phyloP scores from a whole-genome alignment of 139 green algal species.

The Chlamydomonas schloesseri region DNA sequence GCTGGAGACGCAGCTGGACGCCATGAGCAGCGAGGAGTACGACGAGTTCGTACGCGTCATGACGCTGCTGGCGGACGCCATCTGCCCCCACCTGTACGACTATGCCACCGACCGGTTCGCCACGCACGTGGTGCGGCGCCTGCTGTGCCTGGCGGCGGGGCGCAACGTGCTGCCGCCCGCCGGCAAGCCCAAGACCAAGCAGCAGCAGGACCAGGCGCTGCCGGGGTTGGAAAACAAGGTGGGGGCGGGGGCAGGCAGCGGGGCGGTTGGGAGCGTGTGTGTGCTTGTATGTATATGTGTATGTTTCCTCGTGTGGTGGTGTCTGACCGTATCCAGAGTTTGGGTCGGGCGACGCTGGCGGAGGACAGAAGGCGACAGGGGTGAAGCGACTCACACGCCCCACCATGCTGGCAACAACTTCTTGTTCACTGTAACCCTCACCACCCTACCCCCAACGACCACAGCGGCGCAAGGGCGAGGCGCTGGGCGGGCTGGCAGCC shows the following conservation, averaged over 20 bases:
- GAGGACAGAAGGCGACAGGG: too few species aligned
- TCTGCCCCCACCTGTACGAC: slow-evolving; percentile 61
- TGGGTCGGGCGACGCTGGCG: too few species aligned
- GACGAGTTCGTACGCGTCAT: slow-evolving; percentile 38
- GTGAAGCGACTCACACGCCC: too few species aligned
- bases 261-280: too few species aligned
- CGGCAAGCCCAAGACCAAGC: slow-evolving; percentile 21
- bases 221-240: slow-evolving; percentile 36
- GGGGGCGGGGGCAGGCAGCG: not conserved
- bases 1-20: slow-evolving; percentile 48
- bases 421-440: too few species aligned
- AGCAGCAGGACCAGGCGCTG: slow-evolving; percentile 35
- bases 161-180: slow-evolving; percentile 64
- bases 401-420: too few species aligned
- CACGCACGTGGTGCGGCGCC: slow-evolving; percentile 72
- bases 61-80: slow-evolving; percentile 24
- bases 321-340: too few species aligned
- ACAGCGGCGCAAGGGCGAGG: not conserved
- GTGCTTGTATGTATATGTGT: too few species aligned
- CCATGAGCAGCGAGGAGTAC: slow-evolving; percentile 31
- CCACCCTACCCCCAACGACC: too few species aligned
- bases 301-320: too few species aligned
- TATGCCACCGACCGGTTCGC: slow-evolving; percentile 71
- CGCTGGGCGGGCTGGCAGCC: not conserved
- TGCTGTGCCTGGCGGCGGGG: slow-evolving; percentile 74